phyloP scores from a whole-genome alignment of 345 rosid species.

The Gynandropsis gynandra region DNA sequence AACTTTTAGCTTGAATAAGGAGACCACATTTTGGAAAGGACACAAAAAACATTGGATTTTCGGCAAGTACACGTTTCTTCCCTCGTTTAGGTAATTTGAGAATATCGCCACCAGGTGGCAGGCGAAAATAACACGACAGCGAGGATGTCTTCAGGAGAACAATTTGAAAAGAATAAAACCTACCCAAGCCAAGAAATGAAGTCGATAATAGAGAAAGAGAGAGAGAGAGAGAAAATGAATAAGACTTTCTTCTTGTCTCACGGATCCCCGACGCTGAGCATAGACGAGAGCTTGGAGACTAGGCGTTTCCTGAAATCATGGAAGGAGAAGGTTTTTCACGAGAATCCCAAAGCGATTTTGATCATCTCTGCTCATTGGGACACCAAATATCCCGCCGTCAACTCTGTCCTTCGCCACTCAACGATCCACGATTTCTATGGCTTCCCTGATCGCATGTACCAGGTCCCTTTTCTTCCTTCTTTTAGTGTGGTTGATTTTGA shows the following conservation, averaged over 20 bases:
- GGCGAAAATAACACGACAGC: too few species aligned
- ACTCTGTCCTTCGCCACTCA: slow-evolving; percentile 42
- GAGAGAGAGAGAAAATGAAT: slow-evolving; percentile 25
- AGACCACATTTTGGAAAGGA: too few species aligned
- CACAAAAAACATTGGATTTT: too few species aligned
- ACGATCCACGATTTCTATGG: slow-evolving; percentile 76
- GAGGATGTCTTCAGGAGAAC: too few species aligned
- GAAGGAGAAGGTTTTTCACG: slow-evolving; percentile 31
- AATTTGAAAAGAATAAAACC: too few species aligned
- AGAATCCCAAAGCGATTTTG: slow-evolving; percentile 61
- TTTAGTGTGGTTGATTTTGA: slow-evolving; percentile 1
- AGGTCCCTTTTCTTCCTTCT: slow-evolving; percentile 31
- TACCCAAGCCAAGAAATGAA: too few species aligned
- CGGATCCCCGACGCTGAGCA: slow-evolving; percentile 72
- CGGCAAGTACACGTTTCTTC: too few species aligned
- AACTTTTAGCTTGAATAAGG: too few species aligned
- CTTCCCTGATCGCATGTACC: slow-evolving; percentile 73
- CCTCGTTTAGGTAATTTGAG: too few species aligned
- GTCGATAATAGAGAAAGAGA: too few species aligned
- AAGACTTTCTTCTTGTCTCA: slow-evolving; percentile 68
- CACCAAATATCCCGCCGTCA: slow-evolving; percentile 56
- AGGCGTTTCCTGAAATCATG: slow-evolving; percentile 69
- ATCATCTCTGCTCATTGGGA: slow-evolving; percentile 91
- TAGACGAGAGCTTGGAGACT: slow-evolving; percentile 58
- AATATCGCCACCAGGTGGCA: too few species aligned